These are phyloP conservation scores for Strigomonas galati DNA, from an alignment of 208 protist genomes.

Conservation along the genomic window DNA sequence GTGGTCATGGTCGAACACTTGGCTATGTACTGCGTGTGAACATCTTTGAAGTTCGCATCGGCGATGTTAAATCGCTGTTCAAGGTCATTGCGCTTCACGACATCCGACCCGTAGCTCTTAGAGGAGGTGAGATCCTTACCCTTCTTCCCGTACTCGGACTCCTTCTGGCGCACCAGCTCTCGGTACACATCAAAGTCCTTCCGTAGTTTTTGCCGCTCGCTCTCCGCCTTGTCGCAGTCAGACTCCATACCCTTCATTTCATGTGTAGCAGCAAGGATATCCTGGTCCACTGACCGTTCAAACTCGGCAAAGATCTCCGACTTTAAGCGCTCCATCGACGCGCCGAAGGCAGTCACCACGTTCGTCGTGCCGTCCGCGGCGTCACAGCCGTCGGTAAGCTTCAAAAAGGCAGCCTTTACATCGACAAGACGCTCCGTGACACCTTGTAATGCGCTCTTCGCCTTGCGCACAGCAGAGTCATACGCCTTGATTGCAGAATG, in stretches of 20 bases:
- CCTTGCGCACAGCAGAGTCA: slow-evolving; percentile 41
- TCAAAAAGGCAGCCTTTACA: slow-evolving; percentile 34
- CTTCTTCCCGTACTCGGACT: slow-evolving; percentile 46
- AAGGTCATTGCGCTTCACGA: slow-evolving; percentile 41
- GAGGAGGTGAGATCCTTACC: slow-evolving; percentile 45
- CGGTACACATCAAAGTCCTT: slow-evolving; percentile 58
- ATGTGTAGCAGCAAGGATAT: slow-evolving; percentile 23
- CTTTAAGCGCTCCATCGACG: slow-evolving; percentile 30
- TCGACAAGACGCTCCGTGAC: slow-evolving; percentile 28
- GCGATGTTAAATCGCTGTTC: slow-evolving; percentile 32
- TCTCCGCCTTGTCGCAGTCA: slow-evolving; percentile 42
- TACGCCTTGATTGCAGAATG: slow-evolving; percentile 30
- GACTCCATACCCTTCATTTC: slow-evolving; percentile 38
- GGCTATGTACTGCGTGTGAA: slow-evolving; percentile 29
- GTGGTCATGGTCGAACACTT: slow-evolving; percentile 21
- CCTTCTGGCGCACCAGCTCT: slow-evolving; percentile 44
- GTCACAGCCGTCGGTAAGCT: slow-evolving; percentile 23
- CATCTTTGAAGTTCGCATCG: slow-evolving; percentile 43
- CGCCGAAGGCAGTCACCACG: slow-evolving; percentile 21
- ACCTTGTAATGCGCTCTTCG: slow-evolving; percentile 25
- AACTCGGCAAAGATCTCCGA: slow-evolving; percentile 22
- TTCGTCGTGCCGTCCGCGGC: slow-evolving; percentile 24
- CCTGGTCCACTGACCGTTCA: slow-evolving; percentile 30
- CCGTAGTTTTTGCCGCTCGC: slow-evolving; percentile 40
- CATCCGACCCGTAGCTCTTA: slow-evolving; percentile 36